Percentiles rank a stretch among this genome's conserved stretches.
Evolutionary conservation across 768 basidiomycete genomes (phyloP).

Genomic region (Suillus weaverae): DNA sequence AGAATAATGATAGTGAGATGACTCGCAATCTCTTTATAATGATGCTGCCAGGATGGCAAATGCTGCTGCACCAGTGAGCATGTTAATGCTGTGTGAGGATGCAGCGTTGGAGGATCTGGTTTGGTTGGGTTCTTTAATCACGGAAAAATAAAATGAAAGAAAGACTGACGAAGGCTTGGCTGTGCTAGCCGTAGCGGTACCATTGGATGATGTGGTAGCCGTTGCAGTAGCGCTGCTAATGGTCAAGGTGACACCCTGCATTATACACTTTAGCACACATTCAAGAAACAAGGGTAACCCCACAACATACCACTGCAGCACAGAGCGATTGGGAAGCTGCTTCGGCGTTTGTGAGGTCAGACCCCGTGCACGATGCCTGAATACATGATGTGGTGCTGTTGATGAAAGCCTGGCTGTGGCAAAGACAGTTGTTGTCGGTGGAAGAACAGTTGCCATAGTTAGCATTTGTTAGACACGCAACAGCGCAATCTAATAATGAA

Average conservation of each 20-base stretch:
- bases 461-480: slow-evolving; percentile 45
- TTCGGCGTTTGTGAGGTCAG: slow-evolving; percentile 47
- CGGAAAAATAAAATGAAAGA: neutral
- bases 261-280: slow-evolving; percentile 6
- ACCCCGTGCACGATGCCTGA: slow-evolving; percentile 41
- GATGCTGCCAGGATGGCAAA: slow-evolving; percentile 14
- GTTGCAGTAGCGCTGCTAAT: slow-evolving; percentile 27
- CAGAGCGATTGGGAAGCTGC: slow-evolving; percentile 44
- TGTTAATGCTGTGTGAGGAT: slow-evolving; percentile 10
- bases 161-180: slow-evolving; percentile 15
- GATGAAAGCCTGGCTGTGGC: slow-evolving; percentile 49
- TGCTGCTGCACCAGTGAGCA: slow-evolving; percentile 13
- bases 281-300: neutral
- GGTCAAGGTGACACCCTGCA: slow-evolving; percentile 55
- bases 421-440: slow-evolving; percentile 60
- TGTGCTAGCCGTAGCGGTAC: slow-evolving; percentile 11
- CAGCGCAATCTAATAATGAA: slow-evolving; percentile 48
- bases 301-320: slow-evolving; percentile 46
- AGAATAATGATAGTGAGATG: neutral
- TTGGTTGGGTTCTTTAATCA: neutral
- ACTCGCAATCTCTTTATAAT: slow-evolving; percentile 10
- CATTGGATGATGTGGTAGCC: slow-evolving; percentile 18
- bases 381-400: slow-evolving; percentile 50
- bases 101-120: slow-evolving; percentile 5
- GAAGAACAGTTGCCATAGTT: slow-evolving; percentile 45